Evolutionary conservation across 2,329 filamentous ascomycete genomes (phyloP).

Genomic region (Dactylellina drechsleri): DNA sequence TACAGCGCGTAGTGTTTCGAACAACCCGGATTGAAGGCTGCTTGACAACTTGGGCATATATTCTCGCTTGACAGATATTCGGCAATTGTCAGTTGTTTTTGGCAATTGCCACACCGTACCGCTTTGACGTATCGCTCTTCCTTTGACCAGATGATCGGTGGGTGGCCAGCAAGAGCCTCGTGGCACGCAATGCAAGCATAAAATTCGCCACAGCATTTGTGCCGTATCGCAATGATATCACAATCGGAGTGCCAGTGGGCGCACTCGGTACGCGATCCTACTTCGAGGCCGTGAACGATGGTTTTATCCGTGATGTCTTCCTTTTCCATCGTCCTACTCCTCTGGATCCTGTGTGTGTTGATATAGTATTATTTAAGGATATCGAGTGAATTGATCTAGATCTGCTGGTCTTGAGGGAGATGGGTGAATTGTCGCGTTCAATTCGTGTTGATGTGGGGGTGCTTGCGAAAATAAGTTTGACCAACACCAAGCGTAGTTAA

Average conservation of each 20-base stretch:
- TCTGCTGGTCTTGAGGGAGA: too few relatives aligned
- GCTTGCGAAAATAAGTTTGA: too few relatives aligned
- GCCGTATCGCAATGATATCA: slow-evolving; percentile 3
- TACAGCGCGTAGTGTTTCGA: neutral
- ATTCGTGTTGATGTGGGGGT: too few relatives aligned
- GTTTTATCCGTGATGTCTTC: too few relatives aligned
- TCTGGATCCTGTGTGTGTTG: too few relatives aligned
- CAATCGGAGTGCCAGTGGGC: neutral
- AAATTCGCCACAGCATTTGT: slow-evolving; percentile 1
- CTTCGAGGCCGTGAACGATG: neutral
- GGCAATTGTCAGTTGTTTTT: neutral
- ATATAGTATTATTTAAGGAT: too few relatives aligned
- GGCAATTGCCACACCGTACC: neutral
- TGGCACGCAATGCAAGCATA: neutral
- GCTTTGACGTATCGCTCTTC: neutral
- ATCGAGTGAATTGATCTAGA: too few relatives aligned
- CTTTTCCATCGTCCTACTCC: too few relatives aligned
- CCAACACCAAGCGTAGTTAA: too few relatives aligned
- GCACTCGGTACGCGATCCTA: neutral
- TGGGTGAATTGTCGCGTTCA: too few relatives aligned
- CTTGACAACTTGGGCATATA: neutral
- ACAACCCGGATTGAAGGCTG: neutral
- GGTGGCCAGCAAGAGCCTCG: neutral
- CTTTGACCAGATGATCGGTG: neutral
- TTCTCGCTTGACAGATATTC: neutral